These are phyloP conservation scores for Botryosphaeria dothidea DNA, from an alignment of 2,329 filamentous ascomycete genomes.

Conservation along the genomic window DNA sequence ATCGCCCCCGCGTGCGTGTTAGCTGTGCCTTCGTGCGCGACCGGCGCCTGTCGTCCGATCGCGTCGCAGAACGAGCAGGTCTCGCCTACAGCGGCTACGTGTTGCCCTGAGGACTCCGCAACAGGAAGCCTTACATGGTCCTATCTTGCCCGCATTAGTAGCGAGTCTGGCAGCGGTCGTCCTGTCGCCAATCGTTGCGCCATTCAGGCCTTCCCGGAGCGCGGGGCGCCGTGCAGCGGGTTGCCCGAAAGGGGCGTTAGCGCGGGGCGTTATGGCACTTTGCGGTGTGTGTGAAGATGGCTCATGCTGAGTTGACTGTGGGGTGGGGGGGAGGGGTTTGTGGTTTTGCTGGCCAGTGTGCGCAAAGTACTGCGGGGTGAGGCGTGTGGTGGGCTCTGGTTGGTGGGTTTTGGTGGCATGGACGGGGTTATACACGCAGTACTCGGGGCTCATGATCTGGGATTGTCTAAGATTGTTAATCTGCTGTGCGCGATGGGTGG, in stretches of 20 bases:
- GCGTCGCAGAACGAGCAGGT: too few species aligned
- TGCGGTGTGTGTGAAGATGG: conserved; percentile 10
- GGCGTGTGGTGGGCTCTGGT: neutral
- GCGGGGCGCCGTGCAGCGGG: neutral
- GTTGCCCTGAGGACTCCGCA: neutral
- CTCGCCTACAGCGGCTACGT: neutral
- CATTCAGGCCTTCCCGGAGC: neutral
- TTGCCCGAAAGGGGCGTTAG: neutral
- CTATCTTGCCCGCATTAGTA: too few species aligned
- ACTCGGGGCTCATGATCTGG: neutral
- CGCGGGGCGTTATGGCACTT: conserved; percentile 9
- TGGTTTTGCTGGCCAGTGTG: neutral
- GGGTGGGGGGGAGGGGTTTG: neutral
- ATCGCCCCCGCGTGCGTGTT: too few species aligned
- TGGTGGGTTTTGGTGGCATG: neutral
- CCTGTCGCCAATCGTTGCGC: neutral
- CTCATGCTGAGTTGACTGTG: neutral
- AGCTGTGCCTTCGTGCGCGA: too few species aligned
- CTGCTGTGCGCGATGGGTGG: neutral
- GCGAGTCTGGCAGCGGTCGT: neutral
- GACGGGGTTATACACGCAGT: neutral
- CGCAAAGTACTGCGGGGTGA: neutral
- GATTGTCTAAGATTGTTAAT: neutral
- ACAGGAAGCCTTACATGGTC: too few species aligned
- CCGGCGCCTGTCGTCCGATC: neutral